Evolutionary conservation across 371 early-diverging fungal species (phyloP).

Genomic region (Rhizopus arrhizus): DNA sequence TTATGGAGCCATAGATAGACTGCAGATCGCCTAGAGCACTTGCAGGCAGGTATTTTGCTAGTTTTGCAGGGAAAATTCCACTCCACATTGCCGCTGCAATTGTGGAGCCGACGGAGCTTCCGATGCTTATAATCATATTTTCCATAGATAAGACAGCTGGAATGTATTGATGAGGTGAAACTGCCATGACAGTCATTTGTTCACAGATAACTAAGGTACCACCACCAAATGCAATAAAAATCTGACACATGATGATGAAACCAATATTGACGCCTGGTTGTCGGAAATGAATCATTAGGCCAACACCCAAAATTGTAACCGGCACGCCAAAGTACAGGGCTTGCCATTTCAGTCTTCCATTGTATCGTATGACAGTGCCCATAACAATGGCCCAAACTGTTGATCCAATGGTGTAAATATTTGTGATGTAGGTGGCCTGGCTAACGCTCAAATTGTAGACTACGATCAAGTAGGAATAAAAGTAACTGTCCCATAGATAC

Average conservation of each 20-base stretch:
- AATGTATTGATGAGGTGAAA: constrained; percentile 19
- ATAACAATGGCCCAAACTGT: constrained; percentile 20
- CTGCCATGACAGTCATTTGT: constrained; percentile 30
- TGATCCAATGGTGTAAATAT: constrained; percentile 26
- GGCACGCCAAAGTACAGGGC: constrained; percentile 24
- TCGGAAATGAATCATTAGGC: constrained; percentile 26
- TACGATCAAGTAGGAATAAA: constrained; percentile 26
- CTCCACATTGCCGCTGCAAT: constrained; percentile 27
- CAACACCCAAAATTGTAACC: constrained; percentile 20
- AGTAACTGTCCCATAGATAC: constrained; percentile 24
- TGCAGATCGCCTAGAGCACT: constrained; percentile 3
- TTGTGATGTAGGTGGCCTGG: constrained; percentile 19
- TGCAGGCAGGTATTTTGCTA: constrained; percentile 19
- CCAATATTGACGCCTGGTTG: constrained; percentile 26
- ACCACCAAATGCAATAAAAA: constrained; percentile 27
- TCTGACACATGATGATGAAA: constrained; percentile 27
- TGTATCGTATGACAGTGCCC: constrained; percentile 19
- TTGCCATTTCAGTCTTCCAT: constrained; percentile 25
- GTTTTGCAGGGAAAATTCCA: constrained; percentile 23
- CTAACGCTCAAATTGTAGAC: constrained; percentile 16
- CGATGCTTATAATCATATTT: constrained; percentile 16
- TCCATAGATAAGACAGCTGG: constrained; percentile 23
- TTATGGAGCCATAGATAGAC: constrained; percentile 19
- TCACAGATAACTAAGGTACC: constrained; percentile 30
- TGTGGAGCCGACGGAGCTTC: constrained; percentile 18